Conservation (phyloP, 2,329 filamentous ascomycete species). For the Claviceps maximensis region DNA sequence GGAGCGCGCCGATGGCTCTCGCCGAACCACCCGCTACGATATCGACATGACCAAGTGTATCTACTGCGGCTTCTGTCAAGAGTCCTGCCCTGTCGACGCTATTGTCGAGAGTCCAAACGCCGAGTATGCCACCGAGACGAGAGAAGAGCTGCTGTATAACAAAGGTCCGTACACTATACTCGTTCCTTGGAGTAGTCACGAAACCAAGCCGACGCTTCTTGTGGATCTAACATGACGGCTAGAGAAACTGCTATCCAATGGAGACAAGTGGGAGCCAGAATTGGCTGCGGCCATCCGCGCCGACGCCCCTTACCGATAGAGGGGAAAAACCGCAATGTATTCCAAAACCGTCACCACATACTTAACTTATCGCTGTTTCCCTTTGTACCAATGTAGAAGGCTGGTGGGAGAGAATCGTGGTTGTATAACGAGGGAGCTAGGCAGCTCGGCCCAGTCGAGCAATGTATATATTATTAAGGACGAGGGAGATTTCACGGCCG, state of each 20-base stretch:
- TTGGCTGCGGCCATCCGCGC: slow-evolving; percentile 83
- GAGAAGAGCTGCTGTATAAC: slow-evolving; percentile 95
- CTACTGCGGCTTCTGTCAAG: slow-evolving; percentile 98
- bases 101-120: slow-evolving; percentile 55
- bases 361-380: neutral
- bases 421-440: neutral
- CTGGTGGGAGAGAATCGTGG: neutral
- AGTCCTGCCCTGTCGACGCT: slow-evolving; percentile 95
- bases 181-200: no score
- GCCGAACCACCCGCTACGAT: slow-evolving; percentile 93
- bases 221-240: slow-evolving; percentile 17
- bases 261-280: slow-evolving; percentile 97
- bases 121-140: slow-evolving; percentile 51
- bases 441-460: neutral
- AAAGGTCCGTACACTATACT: slow-evolving; percentile 43
- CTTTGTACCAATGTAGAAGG: neutral
- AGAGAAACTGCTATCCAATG: slow-evolving; percentile 78
- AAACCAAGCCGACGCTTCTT: neutral
- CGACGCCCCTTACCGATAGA: slow-evolving; percentile 78
- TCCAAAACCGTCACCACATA: neutral
- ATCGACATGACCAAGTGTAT: slow-evolving; percentile 99
- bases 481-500: neutral
- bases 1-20: slow-evolving; percentile 89
- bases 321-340: neutral
- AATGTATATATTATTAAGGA: neutral